Base-by-base conservation (phyloP, 257 asterid genomes). In the Nyctanthes arbortristis region DNA sequence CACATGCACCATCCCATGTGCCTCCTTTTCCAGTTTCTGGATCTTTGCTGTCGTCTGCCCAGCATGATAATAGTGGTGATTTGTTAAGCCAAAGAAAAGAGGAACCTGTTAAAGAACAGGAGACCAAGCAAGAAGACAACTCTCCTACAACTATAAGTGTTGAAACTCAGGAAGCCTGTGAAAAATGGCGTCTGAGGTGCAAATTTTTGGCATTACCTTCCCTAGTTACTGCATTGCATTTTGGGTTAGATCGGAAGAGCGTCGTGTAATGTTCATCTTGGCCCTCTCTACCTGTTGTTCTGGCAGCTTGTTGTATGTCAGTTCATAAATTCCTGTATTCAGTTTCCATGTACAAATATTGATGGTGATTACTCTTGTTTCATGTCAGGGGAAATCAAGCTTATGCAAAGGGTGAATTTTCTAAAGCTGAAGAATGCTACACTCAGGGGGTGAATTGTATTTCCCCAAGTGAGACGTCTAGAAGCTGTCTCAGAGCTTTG, bases 371-470 rank as follows among this genome's bases (percentile, higher is more conserved):
- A 74, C 40, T 75, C 29, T 79, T 63, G 47, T 77, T 80, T 70
- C 73, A 55, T 74, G 58, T 75, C 72, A 94, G 99, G 95, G 99
- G 99, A 34, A 94, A 94, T 78, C 96, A 94, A 86, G 97, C 96
- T 76, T 94, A 94, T 84, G 88, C 95, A 73, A 82, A 72, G 68
- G 96, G 90, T 70, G 96, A 91, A 68, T 87, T 89, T 69, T 73
- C 74, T 40, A 86, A 81, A 86, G 99, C 99, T 33, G 99, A 94
- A 80, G 96, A 91, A 66, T 94, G 63, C 57, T 94, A 94, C 75
- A 83, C 96, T 65, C 84, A 79, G 52, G 99, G 99, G 75, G 74
- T 91, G 76, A 82, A 82, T 76, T 83, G 89, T 77, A 78, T 91
- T 59, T 75, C 96, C 58, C 80, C 82, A 78, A 73, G 40, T 24